phyloP scores from a whole-genome alignment of 768 basidiomycete species.

The Macrolepiota fuliginosa region DNA sequence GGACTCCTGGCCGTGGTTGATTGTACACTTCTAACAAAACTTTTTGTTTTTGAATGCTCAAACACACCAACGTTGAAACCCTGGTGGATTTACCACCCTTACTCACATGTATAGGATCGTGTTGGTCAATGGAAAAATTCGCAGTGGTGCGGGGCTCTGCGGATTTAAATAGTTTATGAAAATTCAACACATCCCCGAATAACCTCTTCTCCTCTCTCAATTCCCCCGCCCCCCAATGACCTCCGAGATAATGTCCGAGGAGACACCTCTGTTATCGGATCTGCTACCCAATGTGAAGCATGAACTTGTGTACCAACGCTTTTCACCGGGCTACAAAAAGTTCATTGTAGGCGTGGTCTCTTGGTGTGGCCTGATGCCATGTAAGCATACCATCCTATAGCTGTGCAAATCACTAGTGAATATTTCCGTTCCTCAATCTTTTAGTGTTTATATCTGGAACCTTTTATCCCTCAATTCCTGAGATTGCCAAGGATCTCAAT shows the following conservation, averaged over 20 bases:
- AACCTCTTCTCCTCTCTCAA: not conserved
- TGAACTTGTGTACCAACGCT: slow-evolving; percentile 51
- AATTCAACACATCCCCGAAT: not conserved
- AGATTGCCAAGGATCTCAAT: slow-evolving; percentile 63
- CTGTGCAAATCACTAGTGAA: no score
- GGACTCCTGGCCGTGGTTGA: no score
- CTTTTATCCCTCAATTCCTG: slow-evolving; percentile 73
- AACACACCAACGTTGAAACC: no score
- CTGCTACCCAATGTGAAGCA: slow-evolving; percentile 15
- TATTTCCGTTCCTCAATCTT: no score
- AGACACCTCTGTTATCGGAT: not conserved
- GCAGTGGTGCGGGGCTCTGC: not conserved
- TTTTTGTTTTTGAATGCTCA: no score
- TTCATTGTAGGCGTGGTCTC: slow-evolving; percentile 56
- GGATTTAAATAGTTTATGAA: not conserved
- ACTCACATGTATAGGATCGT: no score
- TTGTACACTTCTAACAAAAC: no score
- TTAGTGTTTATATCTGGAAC: slow-evolving; percentile 69
- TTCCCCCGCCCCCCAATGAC: no score
- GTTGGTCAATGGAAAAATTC: not conserved
- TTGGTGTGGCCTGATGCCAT: slow-evolving; percentile 57
- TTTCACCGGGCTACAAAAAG: slow-evolving; percentile 47
- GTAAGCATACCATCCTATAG: slow-evolving; percentile 30
- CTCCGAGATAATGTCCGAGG: not conserved
- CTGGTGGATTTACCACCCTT: no score